Base-by-base conservation (phyloP, 441 rosid species). In the Croton laevigatus region DNA sequence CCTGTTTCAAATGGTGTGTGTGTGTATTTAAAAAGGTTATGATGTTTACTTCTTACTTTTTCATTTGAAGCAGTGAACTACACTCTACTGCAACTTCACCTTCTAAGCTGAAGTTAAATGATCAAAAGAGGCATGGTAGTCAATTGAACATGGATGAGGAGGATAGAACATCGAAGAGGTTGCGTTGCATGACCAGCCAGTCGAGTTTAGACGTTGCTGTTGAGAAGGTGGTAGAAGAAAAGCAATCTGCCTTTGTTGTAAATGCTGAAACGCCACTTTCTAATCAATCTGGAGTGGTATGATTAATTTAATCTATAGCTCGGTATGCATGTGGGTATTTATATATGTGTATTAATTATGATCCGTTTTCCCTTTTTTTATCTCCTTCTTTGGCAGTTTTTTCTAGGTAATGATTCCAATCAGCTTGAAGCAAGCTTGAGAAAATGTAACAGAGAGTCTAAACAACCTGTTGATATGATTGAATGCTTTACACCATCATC, bases 401-500 rank as follows among this genome's bases (percentile, higher is more conserved):
- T 76, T 53, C 73, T 62, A 46, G 73, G 65, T 16, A 74, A 61
- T 62, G 79, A 77, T 42, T 68, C 72, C 67, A 27, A 57, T 61
- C 82, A 71, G 75, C 78, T 78, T 75, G 91, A 76, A 75, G 69
- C 78, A 76, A 84, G 89, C 81, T 81, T 87, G 85, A 86, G 86
- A 78, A 91, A 88, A 74, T 88, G 94, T 82, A 84, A 69, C 17
- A 82, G 80, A 59, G 79, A 71, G 64, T 73, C 82, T 61, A 82
- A 81, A 66, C 68, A 84, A 71, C 62, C 76, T 67, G 69, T 78
- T 69, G 72, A 75, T 42, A 22, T 62, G 65, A 68, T 72, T 66
- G 87, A 84, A 62, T 89, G 81, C 82, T 71, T 27, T 66, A 90
- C 99, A 20, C 99, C 97, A 68, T 78, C 90, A 70, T 79, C 84